Evolutionary conservation across 2,329 filamentous ascomycete genomes (phyloP).

Genomic region (Alternaria consortialis): DNA sequence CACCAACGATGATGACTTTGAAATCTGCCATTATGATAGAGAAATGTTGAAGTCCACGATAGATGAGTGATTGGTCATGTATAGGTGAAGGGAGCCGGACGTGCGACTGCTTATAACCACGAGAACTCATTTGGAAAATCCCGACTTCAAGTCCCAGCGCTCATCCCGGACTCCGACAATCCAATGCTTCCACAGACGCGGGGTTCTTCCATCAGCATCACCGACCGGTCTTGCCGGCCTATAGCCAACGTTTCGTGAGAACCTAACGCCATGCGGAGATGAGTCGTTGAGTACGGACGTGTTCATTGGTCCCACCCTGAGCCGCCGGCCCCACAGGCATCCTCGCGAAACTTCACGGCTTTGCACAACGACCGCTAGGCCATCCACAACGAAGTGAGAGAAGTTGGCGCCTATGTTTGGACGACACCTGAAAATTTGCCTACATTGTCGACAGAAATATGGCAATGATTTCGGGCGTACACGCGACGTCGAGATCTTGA

Average conservation of each 20-base stretch:
- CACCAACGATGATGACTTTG: conserved; percentile 13
- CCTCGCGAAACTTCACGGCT: background rate
- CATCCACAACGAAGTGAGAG: background rate
- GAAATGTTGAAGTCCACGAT: background rate
- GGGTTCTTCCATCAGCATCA: background rate
- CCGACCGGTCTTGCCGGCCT: background rate
- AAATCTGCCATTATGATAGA: background rate
- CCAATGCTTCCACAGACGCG: background rate
- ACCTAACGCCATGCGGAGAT: background rate
- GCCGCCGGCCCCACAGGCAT: background rate
- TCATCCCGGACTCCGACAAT: background rate
- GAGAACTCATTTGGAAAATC: background rate
- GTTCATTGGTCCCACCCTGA: background rate
- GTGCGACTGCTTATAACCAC: background rate
- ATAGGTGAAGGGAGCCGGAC: background rate
- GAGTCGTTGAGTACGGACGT: background rate
- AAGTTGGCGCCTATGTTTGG: background rate
- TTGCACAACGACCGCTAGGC: background rate
- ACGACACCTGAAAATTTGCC: background rate
- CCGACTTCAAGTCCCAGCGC: background rate
- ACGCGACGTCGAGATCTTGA: background rate
- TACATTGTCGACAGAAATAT: background rate
- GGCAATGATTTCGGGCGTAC: background rate
- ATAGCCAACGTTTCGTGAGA: background rate
- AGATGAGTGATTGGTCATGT: background rate